Evolutionary conservation across 257 asterid genomes (phyloP), one percentile per base, ranked within the genome.

Genomic region (Primulina eburnea): DNA sequence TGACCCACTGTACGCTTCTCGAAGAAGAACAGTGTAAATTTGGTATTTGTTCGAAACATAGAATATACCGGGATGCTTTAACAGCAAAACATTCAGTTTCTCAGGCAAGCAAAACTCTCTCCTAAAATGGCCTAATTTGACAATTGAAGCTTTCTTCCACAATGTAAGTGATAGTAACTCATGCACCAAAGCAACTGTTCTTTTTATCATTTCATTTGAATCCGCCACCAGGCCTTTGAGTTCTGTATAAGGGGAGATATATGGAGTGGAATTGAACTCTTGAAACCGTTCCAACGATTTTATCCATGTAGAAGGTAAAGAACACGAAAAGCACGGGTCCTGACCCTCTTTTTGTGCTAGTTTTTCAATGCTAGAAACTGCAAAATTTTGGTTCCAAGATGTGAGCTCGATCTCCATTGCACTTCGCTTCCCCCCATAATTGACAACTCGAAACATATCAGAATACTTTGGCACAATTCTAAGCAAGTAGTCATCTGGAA

Each of bases 401-500:
- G 67, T 78, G 50, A 92, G 97, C 78, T 90, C 93, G 58, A 90
- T 79, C 79, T 88, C 95, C 97, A 90, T 88, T 8, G 96, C 87
- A 77, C 88, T 85, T 69, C 93, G 50, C 75, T 84, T 85, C 75
- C 96, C 97, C 4, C 88, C 73, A 70, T 73, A 79, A 60, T 83
- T 92, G 65, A 88, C 85, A 65, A 86, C 76, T 50, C 86, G 80
- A 77, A 92, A 92, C 81, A 82, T 79, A 62, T 90, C 89, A 8
- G 90, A 65, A 70, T 92, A 86, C 75, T 90, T 38, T 38, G 97
- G 96, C 26, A 88, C 85, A 71, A 92, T 79, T 67, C 95, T 82
- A 26, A 88, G 84, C 82, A 92, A 73, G 76, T 88, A 92, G 81
- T 90, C 97, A 83, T 92, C 96, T 0, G 95, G 97, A 82, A 92